Base-by-base conservation (phyloP, 768 basidiomycete species). In the Chalciporus sphaerocephalus region DNA sequence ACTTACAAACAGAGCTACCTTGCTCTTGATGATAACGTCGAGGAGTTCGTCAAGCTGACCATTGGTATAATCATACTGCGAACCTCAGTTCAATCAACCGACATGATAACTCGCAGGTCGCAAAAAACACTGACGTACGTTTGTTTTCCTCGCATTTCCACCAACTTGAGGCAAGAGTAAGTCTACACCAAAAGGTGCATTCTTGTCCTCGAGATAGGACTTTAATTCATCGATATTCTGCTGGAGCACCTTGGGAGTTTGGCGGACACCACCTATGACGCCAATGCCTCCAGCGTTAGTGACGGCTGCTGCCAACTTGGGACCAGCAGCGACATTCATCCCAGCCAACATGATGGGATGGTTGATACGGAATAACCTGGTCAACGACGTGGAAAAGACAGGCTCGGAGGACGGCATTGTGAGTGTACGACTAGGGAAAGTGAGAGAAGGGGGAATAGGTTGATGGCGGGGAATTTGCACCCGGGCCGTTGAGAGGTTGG, bases 271-370 rank as follows among this genome's bases (percentile, higher is more conserved):
- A 3, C 91, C 92, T 52, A 94, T 92, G 56, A 92, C 89, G 17
- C 92, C 92, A 53, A 87, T 82, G 5, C 87, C 88, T 54, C 83
- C 92, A 17, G 92, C 80, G 58, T 93, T 93, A n/a, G 89, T 89
- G n/a, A 93, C 89, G 1, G 87, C 81, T 17, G 90, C 92, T 16
- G 91, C 91, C 7, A 93, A 69, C 65, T 75, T 85, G 10, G 90
- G 87, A 6, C 88, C 88, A 38, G 90, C 87, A 41, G 89, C 90
- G 24, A 92, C 82, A 59, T 88, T 90, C 89, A 92, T 91, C 18
- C 62, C 87, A 54, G 89, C 90, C 22, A 92, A 74, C 78, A 92
- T 82, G 60, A 92, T 83, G 5, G 90, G 90, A 58, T 92, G 90
- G 64, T 78, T 80, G 49, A 92, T 83, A 34, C 72, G 74, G 70